Evolutionary conservation across 352 stramenopile genomes (phyloP), one percentile per base, ranked within the genome.

Genomic region (Thalassiosira exigua): DNA sequence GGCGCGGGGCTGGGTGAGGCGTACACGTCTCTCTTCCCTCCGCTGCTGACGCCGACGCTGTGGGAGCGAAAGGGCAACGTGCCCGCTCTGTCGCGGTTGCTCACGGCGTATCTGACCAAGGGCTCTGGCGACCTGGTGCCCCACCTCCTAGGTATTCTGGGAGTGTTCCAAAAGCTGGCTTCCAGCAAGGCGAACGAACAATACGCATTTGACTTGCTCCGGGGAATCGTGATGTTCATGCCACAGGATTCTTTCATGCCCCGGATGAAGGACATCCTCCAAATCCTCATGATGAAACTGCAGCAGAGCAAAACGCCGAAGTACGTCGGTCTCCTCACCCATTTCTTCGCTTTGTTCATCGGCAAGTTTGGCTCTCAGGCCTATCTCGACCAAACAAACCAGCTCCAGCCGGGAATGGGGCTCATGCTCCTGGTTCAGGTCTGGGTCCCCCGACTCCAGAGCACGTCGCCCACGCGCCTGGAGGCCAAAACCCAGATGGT

Each of bases 41-140:
- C 97, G 29, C 82, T 99, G 24, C 79, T 99, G 33, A 97, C 92
- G 36, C 96, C 97, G 19, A 85, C 89, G 12, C 69, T 99, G 14
- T 99, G 97, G 97, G 96, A 99, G 68, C 90, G 94, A 51, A 94
- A 96, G 46, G 98, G 96, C 75, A 99, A 99, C 75, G 93, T 98
- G 5, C 96, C 97, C 24, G 97, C 96, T 21, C 95, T 99, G 70
- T 94, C 97, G 57, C 96, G 97, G 65, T 87, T 99, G 14, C 87
- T 99, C n/a, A 76, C 86, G 81, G 97, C 97, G 0, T 99, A 99
- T 90, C 94, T 99, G 70, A 92, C 87, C 52, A 97, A 98, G 82
- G 96, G 93, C n/a, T 92, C 95, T 11, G 80, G 78, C 12, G 93
- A 97, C 62, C 90, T 99, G 26, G 92, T 95, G 21, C 84, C 88